Base-by-base conservation (phyloP, 192 early-diverging fungal species). In the Coemansia sp. region DNA sequence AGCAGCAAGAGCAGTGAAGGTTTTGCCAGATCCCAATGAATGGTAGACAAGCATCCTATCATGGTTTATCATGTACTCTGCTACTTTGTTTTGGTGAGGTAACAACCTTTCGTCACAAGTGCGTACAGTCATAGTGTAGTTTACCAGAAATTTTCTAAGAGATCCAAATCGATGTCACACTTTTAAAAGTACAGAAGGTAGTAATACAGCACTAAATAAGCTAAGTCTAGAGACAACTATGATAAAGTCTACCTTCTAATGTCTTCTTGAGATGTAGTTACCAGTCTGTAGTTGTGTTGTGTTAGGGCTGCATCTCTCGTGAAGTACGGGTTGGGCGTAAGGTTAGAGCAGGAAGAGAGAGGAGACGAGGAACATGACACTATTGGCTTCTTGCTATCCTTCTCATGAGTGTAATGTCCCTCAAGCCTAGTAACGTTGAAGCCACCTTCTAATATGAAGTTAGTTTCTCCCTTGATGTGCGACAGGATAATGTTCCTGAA, bases 1-100 rank as follows among this genome's bases (percentile, higher is more conserved):
- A 41, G 59, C 59, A 41, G 67, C 67, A 53, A 69, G 67, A 62
- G 67, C 45, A 69, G 67, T 69, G 37, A 69, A 69, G 0, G 67
- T 69, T 30, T 69, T 69, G 27, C 67, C 67, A 18, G 67, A 69
- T 15, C 67, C 67, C 55, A 69, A 16, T 13, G 59, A 61, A 24
- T 69, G 67, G 39, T 62, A 69, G 3, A 62, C 10, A 3, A 69
- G 15, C 1, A 69, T 16, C 60, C 56, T 69, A 9, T 62, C 59
- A 55, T 69, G 59, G n/a, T 55, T 27, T 50, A 34, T 11, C 67
- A 69, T 69, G 18, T 62, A 69, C 35, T 69, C 10, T 16, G 67
- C 59, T n/a, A 69, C 67, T 62, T 39, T 6, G 9, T n/a, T 62
- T 55, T 69, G 67, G n/a, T 69, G 67, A 32, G 41, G 18, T 0